Conservation (phyloP, 139 green algal species). For the Volvox africanus region DNA sequence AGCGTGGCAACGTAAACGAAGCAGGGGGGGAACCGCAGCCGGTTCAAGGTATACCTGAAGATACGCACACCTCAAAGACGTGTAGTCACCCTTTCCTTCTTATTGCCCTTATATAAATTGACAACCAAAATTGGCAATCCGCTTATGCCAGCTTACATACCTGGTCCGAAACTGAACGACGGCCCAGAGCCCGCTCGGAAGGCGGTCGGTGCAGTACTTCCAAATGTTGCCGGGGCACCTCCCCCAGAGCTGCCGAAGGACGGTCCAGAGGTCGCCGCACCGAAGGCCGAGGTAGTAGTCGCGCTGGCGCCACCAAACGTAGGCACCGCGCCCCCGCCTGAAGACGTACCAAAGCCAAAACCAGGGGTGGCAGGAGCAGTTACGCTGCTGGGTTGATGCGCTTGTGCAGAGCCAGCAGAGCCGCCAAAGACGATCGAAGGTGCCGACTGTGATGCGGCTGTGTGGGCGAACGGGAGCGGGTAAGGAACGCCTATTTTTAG, state of each 20-base stretch:
- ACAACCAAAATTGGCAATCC: no score
- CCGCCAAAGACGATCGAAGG: background rate
- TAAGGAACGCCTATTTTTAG: background rate
- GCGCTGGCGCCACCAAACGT: background rate
- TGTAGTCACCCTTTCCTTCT: no score
- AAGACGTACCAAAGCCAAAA: background rate
- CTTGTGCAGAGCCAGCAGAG: background rate
- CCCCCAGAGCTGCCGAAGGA: conserved; percentile 8
- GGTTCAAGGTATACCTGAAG: no score
- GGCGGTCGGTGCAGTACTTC: background rate
- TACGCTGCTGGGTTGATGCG: background rate
- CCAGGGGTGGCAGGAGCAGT: background rate
- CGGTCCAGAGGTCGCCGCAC: background rate
- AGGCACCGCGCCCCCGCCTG: background rate
- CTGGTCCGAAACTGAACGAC: conserved; percentile 6
- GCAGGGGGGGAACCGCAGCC: no score
- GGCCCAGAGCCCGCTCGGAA: background rate
- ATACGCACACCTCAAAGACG: no score
- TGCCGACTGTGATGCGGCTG: background rate
- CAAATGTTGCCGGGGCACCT: background rate
- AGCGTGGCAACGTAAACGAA: no score
- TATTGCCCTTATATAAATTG: no score
- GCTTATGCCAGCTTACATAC: background rate
- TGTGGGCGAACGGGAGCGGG: background rate
- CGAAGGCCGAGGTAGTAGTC: background rate